These are phyloP conservation scores for Hyphopichia fennica DNA, from an alignment of 1,139 yeast species.

Conservation along the genomic window DNA sequence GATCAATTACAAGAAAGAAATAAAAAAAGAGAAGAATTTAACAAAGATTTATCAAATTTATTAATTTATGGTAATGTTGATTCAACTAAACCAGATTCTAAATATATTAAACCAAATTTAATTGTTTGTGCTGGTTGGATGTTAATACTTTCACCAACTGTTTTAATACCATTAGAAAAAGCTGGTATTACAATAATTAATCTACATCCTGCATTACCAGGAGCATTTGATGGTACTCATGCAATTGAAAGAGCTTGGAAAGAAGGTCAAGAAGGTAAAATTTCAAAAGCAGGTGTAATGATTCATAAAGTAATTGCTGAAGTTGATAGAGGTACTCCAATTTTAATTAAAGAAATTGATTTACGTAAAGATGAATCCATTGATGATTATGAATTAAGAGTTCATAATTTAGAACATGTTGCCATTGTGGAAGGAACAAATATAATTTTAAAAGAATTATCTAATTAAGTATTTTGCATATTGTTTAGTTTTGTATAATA, in stretches of 20 bases:
- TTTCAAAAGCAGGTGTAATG: slow-evolving; percentile 90
- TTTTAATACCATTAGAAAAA: slow-evolving; percentile 62
- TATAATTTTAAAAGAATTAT: slow-evolving; percentile 50
- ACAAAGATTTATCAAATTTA: slow-evolving; percentile 70
- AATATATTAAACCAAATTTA: slow-evolving; percentile 63
- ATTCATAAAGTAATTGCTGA: slow-evolving; percentile 92
- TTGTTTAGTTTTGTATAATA: too few relatives aligned
- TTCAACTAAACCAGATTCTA: slow-evolving; percentile 20
- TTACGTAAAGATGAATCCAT: slow-evolving; percentile 70
- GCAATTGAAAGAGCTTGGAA: slow-evolving; percentile 96
- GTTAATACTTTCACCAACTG: slow-evolving; percentile 80
- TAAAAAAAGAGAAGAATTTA: slow-evolving; percentile 67
- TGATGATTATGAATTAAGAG: slow-evolving; percentile 77
- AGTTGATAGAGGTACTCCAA: slow-evolving; percentile 91
- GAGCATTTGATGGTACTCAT: slow-evolving; percentile 94
- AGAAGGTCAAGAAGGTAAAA: slow-evolving; percentile 82
- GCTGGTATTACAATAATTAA: slow-evolving; percentile 78
- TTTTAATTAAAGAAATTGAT: slow-evolving; percentile 75
- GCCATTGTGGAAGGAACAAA: slow-evolving; percentile 93
- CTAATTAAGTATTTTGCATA: background rate
- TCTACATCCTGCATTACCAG: slow-evolving; percentile 95
- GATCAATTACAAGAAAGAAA: slow-evolving; percentile 56
- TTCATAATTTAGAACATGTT: slow-evolving; percentile 80
- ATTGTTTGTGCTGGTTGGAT: slow-evolving; percentile 99
- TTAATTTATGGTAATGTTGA: slow-evolving; percentile 51